These are phyloP conservation scores for Canna indica DNA, from an alignment of 176 grass and related monocot genomes.

Conservation along the genomic window DNA sequence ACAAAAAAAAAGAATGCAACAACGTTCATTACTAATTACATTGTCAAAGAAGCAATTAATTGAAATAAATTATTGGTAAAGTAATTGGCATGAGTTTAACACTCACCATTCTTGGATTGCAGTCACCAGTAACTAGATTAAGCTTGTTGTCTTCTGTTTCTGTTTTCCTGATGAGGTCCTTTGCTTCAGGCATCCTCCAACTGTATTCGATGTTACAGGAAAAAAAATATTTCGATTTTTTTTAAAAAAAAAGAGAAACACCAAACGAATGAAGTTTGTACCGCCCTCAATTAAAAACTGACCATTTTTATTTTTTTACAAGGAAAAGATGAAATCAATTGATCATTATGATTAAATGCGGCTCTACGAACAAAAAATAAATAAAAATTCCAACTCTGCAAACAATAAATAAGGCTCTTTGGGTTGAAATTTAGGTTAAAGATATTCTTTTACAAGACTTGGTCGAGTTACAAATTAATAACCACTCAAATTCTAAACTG, in stretches of 20 bases:
- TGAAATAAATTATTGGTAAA: neutral
- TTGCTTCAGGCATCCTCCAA: conserved; percentile 27
- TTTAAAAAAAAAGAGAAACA: neutral
- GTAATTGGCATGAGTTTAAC: neutral
- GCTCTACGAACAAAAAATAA: too few relatives aligned
- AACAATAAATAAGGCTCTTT: too few relatives aligned
- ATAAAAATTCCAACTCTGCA: too few relatives aligned
- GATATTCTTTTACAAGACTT: too few relatives aligned
- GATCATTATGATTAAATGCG: neutral
- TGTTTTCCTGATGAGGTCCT: conserved; percentile 6
- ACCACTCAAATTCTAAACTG: too few relatives aligned
- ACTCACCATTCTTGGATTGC: conserved; percentile 12
- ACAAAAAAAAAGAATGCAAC: too few relatives aligned
- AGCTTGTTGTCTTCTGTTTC: conserved; percentile 13
- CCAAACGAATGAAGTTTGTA: too few relatives aligned
- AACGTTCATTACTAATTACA: neutral
- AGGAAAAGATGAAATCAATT: neutral
- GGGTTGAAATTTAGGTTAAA: too few relatives aligned
- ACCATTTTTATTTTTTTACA: neutral
- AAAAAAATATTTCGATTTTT: neutral
- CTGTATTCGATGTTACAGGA: neutral
- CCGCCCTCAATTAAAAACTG: too few relatives aligned
- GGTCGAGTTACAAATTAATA: too few relatives aligned
- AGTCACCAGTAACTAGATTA: neutral
- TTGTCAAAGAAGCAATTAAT: neutral